These are phyloP conservation scores for Whalleya microplaca DNA, from an alignment of 2,329 filamentous ascomycete genomes.

Conservation along the genomic window DNA sequence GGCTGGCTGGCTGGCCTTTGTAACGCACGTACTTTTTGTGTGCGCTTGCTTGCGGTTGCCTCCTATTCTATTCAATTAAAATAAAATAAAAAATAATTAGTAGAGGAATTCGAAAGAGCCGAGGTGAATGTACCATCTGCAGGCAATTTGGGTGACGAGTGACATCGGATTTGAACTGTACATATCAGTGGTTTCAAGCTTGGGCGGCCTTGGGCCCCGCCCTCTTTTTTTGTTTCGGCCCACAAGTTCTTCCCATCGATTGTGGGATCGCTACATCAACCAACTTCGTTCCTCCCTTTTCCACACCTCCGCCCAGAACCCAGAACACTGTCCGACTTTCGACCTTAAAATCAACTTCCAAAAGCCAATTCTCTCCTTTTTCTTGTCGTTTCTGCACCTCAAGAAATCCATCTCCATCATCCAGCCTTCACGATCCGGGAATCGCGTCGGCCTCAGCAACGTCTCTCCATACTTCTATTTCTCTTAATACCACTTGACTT, in stretches of 20 bases:
- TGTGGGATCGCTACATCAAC: constrained; percentile 30
- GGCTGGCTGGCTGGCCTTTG: too few species aligned
- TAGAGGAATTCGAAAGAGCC: too few species aligned
- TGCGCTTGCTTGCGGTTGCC: too few species aligned
- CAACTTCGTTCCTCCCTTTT: constrained; percentile 36
- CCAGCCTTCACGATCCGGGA: constrained; percentile 41
- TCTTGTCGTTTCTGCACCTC: constrained; percentile 42
- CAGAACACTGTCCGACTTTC: constrained; percentile 26
- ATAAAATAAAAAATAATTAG: too few species aligned
- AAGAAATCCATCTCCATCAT: constrained; percentile 27
- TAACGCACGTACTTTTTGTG: too few species aligned
- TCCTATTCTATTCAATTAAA: too few species aligned
- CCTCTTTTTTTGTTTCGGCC: constrained; percentile 35
- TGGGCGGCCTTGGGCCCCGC: constrained; percentile 20
- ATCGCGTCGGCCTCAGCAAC: constrained; percentile 41
- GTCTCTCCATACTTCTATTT: constrained; percentile 30
- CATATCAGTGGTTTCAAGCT: background rate
- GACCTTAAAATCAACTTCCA: constrained; percentile 35
- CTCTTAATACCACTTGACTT: constrained; percentile 30
- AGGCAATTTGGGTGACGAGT: background rate
- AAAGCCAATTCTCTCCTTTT: constrained; percentile 41
- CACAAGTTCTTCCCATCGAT: constrained; percentile 34
- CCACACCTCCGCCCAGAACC: constrained; percentile 32
- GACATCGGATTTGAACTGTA: background rate
- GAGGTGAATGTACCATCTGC: background rate